phyloP scores from a whole-genome alignment of 345 rosid species.

The Citrus unshiu region DNA sequence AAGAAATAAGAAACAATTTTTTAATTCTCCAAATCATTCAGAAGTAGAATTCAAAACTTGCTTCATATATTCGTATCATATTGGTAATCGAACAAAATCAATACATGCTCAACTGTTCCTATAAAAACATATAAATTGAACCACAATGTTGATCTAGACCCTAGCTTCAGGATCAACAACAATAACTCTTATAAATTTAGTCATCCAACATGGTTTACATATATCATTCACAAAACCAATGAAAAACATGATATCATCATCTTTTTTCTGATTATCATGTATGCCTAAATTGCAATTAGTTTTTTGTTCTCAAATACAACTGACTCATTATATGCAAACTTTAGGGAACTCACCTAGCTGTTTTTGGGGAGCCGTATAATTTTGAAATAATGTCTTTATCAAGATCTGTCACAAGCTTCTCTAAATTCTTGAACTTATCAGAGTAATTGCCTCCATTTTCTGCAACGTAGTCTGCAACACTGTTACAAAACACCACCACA shows the following conservation, averaged over 20 bases:
- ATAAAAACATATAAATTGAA: neutral
- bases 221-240: too few relatives aligned
- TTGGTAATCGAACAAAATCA: neutral
- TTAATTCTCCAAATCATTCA: neutral
- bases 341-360: constrained; percentile 32
- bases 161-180: neutral
- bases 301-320: neutral
- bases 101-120: neutral
- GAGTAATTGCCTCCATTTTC: constrained; percentile 47
- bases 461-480: constrained; percentile 53
- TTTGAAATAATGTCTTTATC: constrained; percentile 45
- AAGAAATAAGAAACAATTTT: neutral
- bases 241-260: neutral
- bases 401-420: constrained; percentile 48
- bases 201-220: neutral
- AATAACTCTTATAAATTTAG: neutral
- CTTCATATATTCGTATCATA: neutral
- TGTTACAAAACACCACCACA: constrained; percentile 16
- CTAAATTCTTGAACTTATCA: constrained; percentile 57
- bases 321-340: neutral
- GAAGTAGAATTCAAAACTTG: neutral
- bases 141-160: neutral
- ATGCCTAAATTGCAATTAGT: neutral
- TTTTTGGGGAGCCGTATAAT: constrained; percentile 29
- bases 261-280: neutral